Evolutionary conservation across 2,329 filamentous ascomycete genomes (phyloP).

Genomic region (Xylariaceae sp.): DNA sequence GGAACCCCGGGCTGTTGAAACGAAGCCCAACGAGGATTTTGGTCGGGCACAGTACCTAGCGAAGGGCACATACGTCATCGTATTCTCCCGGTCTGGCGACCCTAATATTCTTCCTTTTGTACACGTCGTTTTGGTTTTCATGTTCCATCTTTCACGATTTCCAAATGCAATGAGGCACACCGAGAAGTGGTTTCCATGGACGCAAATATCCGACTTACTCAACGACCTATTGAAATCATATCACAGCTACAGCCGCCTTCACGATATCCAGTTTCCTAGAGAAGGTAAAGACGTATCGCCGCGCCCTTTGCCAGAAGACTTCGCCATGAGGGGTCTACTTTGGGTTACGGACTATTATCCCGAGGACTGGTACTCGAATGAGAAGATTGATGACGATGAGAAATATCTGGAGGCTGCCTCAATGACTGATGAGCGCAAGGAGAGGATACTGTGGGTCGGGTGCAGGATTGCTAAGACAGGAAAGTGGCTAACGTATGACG

Average conservation of each 20-base stretch:
- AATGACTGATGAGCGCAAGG: slow-evolving; percentile 52
- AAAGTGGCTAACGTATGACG: slow-evolving; percentile 45
- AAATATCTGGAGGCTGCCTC: slow-evolving; percentile 58
- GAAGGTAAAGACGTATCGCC: slow-evolving; percentile 38
- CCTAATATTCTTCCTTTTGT: slow-evolving; percentile 58
- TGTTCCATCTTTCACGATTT: slow-evolving; percentile 41
- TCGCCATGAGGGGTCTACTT: slow-evolving; percentile 57
- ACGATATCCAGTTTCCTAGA: slow-evolving; percentile 42
- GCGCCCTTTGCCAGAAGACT: slow-evolving; percentile 65
- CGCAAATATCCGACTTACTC: slow-evolving; percentile 36
- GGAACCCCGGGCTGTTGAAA: slow-evolving; percentile 17
- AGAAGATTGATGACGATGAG: slow-evolving; percentile 63
- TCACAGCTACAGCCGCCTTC: slow-evolving; percentile 31
- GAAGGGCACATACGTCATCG: slow-evolving; percentile 28
- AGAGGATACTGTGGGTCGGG: slow-evolving; percentile 57
- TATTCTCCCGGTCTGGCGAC: slow-evolving; percentile 50
- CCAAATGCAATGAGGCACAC: slow-evolving; percentile 40
- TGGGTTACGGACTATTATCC: slow-evolving; percentile 59
- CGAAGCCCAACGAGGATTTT: slow-evolving; percentile 11
- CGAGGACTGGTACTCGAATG: slow-evolving; percentile 51
- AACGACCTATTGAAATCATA: slow-evolving; percentile 33
- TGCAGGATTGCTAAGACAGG: slow-evolving; percentile 38
- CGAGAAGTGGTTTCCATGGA: slow-evolving; percentile 49
- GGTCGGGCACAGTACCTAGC: slow-evolving; percentile 21
- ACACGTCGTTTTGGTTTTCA: slow-evolving; percentile 58